Percentiles rank a stretch among this genome's conserved stretches.
phyloP scores from a whole-genome alignment of 257 asterid species.

The Solanum acaule region DNA sequence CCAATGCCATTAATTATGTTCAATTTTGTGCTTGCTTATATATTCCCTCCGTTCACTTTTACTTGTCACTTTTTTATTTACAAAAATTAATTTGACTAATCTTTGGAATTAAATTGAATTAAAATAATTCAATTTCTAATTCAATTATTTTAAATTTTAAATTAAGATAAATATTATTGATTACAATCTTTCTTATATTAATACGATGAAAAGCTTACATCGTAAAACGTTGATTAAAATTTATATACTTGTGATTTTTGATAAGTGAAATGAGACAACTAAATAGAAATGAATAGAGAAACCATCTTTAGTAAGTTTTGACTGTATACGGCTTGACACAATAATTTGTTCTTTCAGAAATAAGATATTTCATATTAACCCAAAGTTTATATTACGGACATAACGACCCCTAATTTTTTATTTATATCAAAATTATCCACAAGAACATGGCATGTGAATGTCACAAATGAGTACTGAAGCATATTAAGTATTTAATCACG shows the following conservation, averaged over 20 bases:
- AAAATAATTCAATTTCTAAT: too few species aligned
- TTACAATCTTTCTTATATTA: too few species aligned
- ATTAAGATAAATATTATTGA: not conserved
- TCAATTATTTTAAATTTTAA: not conserved
- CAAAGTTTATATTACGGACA: not conserved
- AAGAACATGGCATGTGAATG: not conserved
- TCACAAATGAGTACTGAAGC: not conserved
- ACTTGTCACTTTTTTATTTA: not conserved
- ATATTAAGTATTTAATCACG: not conserved
- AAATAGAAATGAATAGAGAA: not conserved
- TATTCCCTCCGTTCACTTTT: accelerated
- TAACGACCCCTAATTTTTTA: not conserved
- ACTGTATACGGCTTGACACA: not conserved
- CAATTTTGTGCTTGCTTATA: not conserved
- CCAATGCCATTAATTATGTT: not conserved
- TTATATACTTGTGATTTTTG: too few species aligned
- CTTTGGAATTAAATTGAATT: accelerated
- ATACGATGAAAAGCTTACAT: too few species aligned
- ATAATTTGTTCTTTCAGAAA: not conserved
- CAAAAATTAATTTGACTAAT: not conserved
- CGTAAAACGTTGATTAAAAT: too few species aligned
- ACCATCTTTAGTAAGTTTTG: not conserved
- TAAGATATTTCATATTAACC: not conserved
- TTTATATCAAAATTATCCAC: not conserved
- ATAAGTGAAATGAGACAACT: too few species aligned